Evolutionary conservation across 2,329 filamentous ascomycete genomes (phyloP), one percentile per base, ranked within the genome.

Genomic region (Eurotiales sp.): DNA sequence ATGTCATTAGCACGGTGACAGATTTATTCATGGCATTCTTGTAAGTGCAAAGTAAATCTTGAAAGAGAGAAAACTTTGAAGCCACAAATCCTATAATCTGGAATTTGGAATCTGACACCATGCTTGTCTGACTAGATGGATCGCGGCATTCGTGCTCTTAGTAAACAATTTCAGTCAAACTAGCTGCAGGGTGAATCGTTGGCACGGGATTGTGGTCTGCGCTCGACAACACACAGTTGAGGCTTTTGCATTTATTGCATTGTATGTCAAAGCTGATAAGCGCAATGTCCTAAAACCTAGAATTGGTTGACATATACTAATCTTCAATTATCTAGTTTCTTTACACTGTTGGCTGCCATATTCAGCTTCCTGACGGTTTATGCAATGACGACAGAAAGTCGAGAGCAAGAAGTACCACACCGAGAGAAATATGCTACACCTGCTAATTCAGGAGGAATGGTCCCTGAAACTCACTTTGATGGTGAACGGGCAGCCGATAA

Each of bases 91-190:
- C n/a, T n/a, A n/a, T n/a, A n/a, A n/a, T n/a, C n/a, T n/a, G n/a
- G n/a, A n/a, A n/a, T n/a, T n/a, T n/a, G n/a, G n/a, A n/a, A n/a
- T n/a, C n/a, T n/a, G n/a, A n/a, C n/a, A n/a, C n/a, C n/a, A n/a
- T 56, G 21, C 46, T 36, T 10, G 19, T 11, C 4, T 17, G 15
- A 19, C n/a, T 19, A 59, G 57, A 10, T 60, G 58, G 57, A 53
- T 60, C 37, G 59, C 58, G 12, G 36, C 57, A 14, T 59, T 59
- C 36, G 56, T 60, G 27, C 57, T 60, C 41, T 47, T 60, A 29
- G 43, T 56, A 7, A 46, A 45, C 14, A 45, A 57, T 37, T 60
- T 57, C 46, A 58, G 59, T 27, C 11, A n/a, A 5, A 30, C 29
- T n/a, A 23, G 43, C 14, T 46, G 43, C 21, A 36, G 43, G 43